phyloP scores from a whole-genome alignment of 768 basidiomycete genomes.

The Postia placenta region DNA sequence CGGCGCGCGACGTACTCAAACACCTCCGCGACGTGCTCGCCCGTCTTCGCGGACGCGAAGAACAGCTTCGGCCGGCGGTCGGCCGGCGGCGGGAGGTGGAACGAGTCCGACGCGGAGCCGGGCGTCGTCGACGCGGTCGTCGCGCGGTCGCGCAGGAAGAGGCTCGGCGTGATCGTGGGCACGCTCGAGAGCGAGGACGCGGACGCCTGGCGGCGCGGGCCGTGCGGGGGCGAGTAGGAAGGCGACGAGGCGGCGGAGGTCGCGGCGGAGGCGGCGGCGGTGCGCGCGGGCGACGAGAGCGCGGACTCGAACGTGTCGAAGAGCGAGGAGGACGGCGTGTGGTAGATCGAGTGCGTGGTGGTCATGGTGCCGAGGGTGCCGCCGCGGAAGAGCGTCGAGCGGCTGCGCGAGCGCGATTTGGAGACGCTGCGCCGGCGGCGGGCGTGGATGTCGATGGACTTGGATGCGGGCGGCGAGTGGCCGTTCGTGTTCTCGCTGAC shows the following conservation, averaged over 20 bases:
- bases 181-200: conserved; percentile 40
- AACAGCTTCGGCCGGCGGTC: conserved; percentile 61
- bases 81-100: conserved; percentile 22
- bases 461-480: conserved; percentile 7
- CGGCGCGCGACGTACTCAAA: conserved; percentile 70
- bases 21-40: conserved; percentile 63
- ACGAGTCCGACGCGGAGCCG: conserved; percentile 10
- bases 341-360: conserved; percentile 58
- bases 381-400: conserved; percentile 30
- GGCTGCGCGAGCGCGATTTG: conserved; percentile 41
- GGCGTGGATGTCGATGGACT: conserved; percentile 27
- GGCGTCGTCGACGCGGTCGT: conserved; percentile 21
- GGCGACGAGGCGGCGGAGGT: conserved; percentile 17
- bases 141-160: conserved; percentile 32
- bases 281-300: conserved; percentile 49
- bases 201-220: conserved; percentile 26
- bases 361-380: conserved; percentile 54
- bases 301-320: conserved; percentile 60
- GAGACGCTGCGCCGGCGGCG: conserved; percentile 27
- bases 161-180: conserved; percentile 54
- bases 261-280: conserved; percentile 14
- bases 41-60: conserved; percentile 76
- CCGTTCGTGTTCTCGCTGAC: conserved; percentile 5
- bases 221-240: conserved; percentile 18
- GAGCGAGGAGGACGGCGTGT: conserved; percentile 76